Evolutionary conservation across 2,329 filamentous ascomycete genomes (phyloP).

Genomic region (Knoxdaviesia proteae): DNA sequence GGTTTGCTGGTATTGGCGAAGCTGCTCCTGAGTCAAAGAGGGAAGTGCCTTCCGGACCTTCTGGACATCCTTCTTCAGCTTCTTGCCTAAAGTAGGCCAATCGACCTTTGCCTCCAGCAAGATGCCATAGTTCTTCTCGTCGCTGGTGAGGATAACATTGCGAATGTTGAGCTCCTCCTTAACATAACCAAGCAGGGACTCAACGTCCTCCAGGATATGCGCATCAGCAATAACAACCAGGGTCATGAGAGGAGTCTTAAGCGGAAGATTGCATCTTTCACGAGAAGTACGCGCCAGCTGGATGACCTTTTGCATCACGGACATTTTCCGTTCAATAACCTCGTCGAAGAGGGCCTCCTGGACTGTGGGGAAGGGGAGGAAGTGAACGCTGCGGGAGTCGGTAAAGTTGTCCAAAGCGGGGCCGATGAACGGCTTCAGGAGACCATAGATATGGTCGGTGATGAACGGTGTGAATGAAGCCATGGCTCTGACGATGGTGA

Average conservation of each 20-base stretch:
- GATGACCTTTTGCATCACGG: constrained; percentile 76
- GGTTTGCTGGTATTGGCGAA: constrained; percentile 54
- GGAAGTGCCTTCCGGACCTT: constrained; percentile 73
- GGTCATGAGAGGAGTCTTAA: constrained; percentile 70
- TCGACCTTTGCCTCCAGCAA: constrained; percentile 67
- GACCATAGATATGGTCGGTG: constrained; percentile 70
- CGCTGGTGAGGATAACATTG: constrained; percentile 56
- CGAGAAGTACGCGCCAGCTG: constrained; percentile 62
- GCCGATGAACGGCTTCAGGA: constrained; percentile 59
- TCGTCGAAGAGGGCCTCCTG: constrained; percentile 64
- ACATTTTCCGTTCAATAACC: constrained; percentile 57
- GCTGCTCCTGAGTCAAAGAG: constrained; percentile 51
- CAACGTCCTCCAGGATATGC: constrained; percentile 53
- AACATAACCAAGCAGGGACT: constrained; percentile 60
- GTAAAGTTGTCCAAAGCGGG: constrained; percentile 36
- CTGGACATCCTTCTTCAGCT: constrained; percentile 73
- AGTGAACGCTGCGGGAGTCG: constrained; percentile 66
- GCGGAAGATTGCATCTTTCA: constrained; percentile 54
- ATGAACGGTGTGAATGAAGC: constrained; percentile 83
- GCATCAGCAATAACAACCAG: constrained; percentile 68
- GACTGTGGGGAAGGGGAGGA: constrained; percentile 64
- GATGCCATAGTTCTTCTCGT: constrained; percentile 69
- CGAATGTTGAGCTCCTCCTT: constrained; percentile 69
- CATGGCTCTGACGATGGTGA: constrained; percentile 57
- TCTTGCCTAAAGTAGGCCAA: constrained; percentile 77